phyloP scores from a whole-genome alignment of 768 basidiomycete genomes.

The Filobasidium floriforme region DNA sequence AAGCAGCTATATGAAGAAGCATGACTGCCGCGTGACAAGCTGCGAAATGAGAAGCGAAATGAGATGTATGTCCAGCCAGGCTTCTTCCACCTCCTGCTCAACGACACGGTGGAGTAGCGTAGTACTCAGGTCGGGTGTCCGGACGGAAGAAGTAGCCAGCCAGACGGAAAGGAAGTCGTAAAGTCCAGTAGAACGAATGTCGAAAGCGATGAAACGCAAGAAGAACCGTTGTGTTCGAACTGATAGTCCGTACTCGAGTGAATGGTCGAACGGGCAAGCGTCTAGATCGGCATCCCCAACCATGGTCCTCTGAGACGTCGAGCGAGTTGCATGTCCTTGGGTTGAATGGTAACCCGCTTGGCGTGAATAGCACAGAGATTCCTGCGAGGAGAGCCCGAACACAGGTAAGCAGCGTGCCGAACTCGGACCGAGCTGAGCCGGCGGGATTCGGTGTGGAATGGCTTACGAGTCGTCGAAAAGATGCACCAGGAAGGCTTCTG shows the following conservation, averaged over 20 bases:
- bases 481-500: conserved; percentile 62
- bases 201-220: too few species aligned
- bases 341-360: conserved; percentile 96
- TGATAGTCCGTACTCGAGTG: too few species aligned
- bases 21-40: too few species aligned
- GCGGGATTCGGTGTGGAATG: neutral
- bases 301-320: conserved; percentile 87
- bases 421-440: neutral
- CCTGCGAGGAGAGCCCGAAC: conserved; percentile 46
- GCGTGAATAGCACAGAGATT: conserved; percentile 96
- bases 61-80: too few species aligned
- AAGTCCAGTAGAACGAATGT: too few species aligned
- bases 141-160: neutral
- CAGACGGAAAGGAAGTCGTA: too few species aligned
- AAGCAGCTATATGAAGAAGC: too few species aligned
- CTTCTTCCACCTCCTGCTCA: too few species aligned
- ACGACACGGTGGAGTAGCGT: too few species aligned
- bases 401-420: neutral
- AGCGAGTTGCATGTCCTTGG: conserved; percentile 91
- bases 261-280: too few species aligned
- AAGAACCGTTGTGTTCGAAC: too few species aligned
- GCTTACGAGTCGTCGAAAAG: conserved; percentile 95
- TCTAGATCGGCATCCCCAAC: conserved; percentile 43
- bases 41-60: too few species aligned
- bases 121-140: neutral